phyloP scores from a whole-genome alignment of 129 eudicot species.

The Artemisia tridentata region DNA sequence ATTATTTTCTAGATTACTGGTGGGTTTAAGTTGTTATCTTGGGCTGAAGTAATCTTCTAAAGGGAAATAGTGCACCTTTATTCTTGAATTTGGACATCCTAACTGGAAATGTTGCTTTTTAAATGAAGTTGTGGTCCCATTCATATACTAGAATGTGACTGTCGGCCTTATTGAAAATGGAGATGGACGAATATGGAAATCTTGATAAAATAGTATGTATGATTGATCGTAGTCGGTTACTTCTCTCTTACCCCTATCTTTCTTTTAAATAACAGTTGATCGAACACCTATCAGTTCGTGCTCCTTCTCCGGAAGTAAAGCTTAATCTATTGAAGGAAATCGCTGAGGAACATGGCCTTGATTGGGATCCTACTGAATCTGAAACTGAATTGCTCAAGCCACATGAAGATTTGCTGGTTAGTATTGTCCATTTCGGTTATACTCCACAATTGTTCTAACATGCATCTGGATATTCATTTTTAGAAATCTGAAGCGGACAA shows the following conservation, averaged over 20 bases:
- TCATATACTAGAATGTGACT: neutral
- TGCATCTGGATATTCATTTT: no score
- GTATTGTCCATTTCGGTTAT: slow-evolving; percentile 5
- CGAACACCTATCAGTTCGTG: slow-evolving; percentile 81
- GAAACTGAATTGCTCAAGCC: slow-evolving; percentile 85
- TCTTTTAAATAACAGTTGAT: slow-evolving; percentile 49
- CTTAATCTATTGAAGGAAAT: slow-evolving; percentile 85
- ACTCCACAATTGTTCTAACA: neutral
- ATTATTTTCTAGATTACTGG: neutral
- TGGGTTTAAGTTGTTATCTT: neutral
- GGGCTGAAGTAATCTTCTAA: neutral
- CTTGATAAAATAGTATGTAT: neutral
- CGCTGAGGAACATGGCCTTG: slow-evolving; percentile 87
- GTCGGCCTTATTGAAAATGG: neutral
- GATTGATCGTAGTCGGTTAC: slow-evolving; percentile 13
- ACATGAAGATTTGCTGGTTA: slow-evolving; percentile 84
- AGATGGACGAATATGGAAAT: no score
- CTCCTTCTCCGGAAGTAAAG: slow-evolving; percentile 88
- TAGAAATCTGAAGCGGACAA: no score
- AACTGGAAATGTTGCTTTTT: neutral
- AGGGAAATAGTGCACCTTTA: neutral
- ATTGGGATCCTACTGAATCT: slow-evolving; percentile 92
- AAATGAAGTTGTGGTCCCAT: neutral
- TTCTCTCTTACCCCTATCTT: slow-evolving; percentile 8
- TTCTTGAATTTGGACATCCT: no score